These are phyloP conservation scores for Psidium guajava DNA, from an alignment of 345 rosid species.

Conservation along the genomic window DNA sequence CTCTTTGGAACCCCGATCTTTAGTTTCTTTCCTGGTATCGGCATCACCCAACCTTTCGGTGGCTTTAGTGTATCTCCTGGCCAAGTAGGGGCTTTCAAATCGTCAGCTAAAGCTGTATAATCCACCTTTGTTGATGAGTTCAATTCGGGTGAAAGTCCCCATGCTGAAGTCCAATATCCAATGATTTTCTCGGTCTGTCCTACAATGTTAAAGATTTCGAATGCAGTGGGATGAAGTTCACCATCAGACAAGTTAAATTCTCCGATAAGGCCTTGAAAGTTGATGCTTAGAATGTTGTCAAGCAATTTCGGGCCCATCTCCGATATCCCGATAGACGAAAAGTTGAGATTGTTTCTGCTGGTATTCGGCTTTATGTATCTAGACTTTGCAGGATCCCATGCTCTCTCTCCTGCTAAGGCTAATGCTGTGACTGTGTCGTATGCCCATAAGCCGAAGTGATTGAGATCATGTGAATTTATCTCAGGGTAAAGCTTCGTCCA, in stretches of 20 bases:
- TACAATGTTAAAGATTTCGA: constrained; percentile 4
- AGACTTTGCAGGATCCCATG: not conserved
- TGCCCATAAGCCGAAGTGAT: constrained; percentile 4
- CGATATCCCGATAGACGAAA: constrained; percentile 2
- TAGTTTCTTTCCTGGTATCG: constrained; percentile 1
- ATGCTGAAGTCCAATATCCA: constrained; percentile 2
- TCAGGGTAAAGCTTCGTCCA: not conserved
- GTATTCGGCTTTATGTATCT: not conserved
- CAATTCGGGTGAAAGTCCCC: not conserved
- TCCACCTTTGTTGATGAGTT: not conserved
- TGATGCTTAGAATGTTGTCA: not conserved
- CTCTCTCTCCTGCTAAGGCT: constrained; percentile 1
- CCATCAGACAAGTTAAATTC: not conserved
- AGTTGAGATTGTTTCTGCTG: not conserved
- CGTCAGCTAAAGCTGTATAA: not conserved
- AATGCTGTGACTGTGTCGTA: constrained; percentile 1
- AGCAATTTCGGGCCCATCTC: constrained; percentile 1
- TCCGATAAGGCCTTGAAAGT: not conserved
- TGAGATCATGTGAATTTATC: not conserved
- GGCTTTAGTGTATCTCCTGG: constrained; percentile 5
- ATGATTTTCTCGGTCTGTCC: not conserved
- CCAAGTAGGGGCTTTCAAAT: constrained; percentile 2
- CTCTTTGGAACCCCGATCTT: constrained; percentile 13
- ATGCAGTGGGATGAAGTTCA: not conserved
- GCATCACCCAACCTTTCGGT: constrained; percentile 16